These are phyloP conservation scores for Eimeria sp. DNA, from an alignment of 169 alveolate genomes.

Conservation along the genomic window DNA sequence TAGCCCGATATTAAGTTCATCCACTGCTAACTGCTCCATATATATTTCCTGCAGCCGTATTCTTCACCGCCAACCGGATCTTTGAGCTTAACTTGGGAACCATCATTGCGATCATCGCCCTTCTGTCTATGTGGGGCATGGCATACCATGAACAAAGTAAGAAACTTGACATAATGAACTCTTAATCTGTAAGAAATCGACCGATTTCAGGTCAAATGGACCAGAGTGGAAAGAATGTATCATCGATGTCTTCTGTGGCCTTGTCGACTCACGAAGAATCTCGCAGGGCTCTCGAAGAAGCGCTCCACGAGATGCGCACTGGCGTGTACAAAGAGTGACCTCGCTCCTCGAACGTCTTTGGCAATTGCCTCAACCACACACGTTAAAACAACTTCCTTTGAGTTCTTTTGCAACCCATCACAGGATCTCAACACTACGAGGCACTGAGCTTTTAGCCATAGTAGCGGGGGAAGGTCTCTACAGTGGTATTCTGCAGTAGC, in stretches of 20 bases:
- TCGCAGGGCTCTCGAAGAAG: constrained; percentile 74
- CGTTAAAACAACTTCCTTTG: neutral
- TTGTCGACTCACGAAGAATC: constrained; percentile 65
- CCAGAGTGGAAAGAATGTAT: constrained; percentile 66
- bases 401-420: too few species aligned
- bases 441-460: neutral
- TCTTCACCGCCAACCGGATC: constrained; percentile 50
- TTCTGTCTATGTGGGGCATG: constrained; percentile 54
- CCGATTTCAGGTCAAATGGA: constrained; percentile 50
- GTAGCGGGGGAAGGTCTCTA: neutral
- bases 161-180: neutral
- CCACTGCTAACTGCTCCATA: neutral
- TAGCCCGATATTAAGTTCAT: neutral
- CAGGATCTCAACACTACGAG: neutral
- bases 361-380: constrained; percentile 24
- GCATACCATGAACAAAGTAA: constrained; percentile 58
- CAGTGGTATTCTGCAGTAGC: neutral
- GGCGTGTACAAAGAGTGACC: constrained; percentile 28
- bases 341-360: neutral
- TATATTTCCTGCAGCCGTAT: constrained; percentile 20
- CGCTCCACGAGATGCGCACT: constrained; percentile 61
- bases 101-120: constrained; percentile 4
- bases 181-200: neutral
- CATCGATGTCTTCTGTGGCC: constrained; percentile 65
- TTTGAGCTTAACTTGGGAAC: constrained; percentile 73